Percentiles rank a stretch among this genome's conserved stretches.
These are phyloP conservation scores for Hysterium pulicare DNA, from an alignment of 2,329 filamentous ascomycete species.

Conservation along the genomic window DNA sequence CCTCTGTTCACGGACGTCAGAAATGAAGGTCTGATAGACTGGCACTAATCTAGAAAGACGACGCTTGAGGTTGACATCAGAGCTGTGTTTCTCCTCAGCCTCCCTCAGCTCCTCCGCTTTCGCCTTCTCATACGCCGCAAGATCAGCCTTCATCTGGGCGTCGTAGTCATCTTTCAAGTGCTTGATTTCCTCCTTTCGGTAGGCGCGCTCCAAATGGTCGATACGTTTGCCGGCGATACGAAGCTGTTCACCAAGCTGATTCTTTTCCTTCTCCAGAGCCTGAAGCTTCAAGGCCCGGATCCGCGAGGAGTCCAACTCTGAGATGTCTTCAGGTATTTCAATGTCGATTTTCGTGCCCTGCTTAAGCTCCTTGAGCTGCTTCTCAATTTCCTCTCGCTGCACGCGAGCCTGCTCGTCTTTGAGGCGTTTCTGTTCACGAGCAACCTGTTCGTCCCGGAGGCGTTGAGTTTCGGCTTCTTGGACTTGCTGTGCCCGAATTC, in stretches of 20 bases:
- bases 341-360: slow-evolving; percentile 85
- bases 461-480: slow-evolving; percentile 87
- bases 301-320: slow-evolving; percentile 56
- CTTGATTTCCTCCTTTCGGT: slow-evolving; percentile 92
- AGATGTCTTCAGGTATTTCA: slow-evolving; percentile 76
- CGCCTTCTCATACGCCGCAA: slow-evolving; percentile 73
- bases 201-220: slow-evolving; percentile 94
- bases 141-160: slow-evolving; percentile 72
- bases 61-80: slow-evolving; percentile 89
- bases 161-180: slow-evolving; percentile 85
- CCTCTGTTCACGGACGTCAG: slow-evolving; percentile 78
- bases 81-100: slow-evolving; percentile 83
- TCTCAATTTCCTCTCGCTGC: slow-evolving; percentile 58
- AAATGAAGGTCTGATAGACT: slow-evolving; percentile 79
- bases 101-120: slow-evolving; percentile 77
- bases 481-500: slow-evolving; percentile 79
- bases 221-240: slow-evolving; percentile 91
- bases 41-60: slow-evolving; percentile 80
- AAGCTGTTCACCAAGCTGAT: slow-evolving; percentile 85
- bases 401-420: slow-evolving; percentile 50
- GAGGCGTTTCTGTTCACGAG: slow-evolving; percentile 86
- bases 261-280: slow-evolving; percentile 97
- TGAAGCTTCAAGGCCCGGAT: slow-evolving; percentile 93
- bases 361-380: slow-evolving; percentile 94
- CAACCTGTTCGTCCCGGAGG: slow-evolving; percentile 85